Evolutionary conservation across 106 monocot genomes (phyloP), one percentile per base, ranked within the genome.

Genomic region (Dioscorea zingiberensis): DNA sequence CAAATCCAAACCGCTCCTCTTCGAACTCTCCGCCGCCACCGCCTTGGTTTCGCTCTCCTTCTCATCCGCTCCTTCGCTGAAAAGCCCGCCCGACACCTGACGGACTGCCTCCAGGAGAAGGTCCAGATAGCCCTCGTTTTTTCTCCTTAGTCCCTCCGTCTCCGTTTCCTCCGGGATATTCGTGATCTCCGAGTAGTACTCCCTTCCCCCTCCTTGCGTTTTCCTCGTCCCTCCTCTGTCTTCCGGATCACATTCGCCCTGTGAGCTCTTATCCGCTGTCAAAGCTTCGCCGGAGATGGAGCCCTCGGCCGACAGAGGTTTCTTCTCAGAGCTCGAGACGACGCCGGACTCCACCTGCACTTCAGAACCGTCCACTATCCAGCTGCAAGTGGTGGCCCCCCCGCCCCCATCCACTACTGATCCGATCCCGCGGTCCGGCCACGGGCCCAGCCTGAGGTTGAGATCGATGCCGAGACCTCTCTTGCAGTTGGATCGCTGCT

Each of bases 81-180:
- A 65, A 21, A 58, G 22, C 18, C 54, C 64, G 48, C 73, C 73
- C 13, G 64, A 65, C 15, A 73, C 65, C 48, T 65, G 48, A 2
- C 65, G 30, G 25, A 69, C 74, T 21, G 74, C 79, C 54, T 74
- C 74, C n/a, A 80, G 38, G 16, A 80, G 74, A 26, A 80, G 59
- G 56, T 69, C 79, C 3, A 80, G 57, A 27, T 69, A 73, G 3
- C 73, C 73, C 16, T 56, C 64, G 24, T 58, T 23, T 16, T 13
- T 19, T 4, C 18, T 51, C 18, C 13, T 19, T 15, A 0, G 0
- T 19, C 19, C 51, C 4, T 15, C 18, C 49, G 49, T 18, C 58
- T 27, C 64, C n/a, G 17, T 47, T 19, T 5, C 14, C 18, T 18
- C 32, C 26, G 51, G 28, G 18, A 19, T 54, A 28, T 16, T 68